Percentiles rank a stretch among this genome's conserved stretches.
Evolutionary conservation across 768 basidiomycete genomes (phyloP).

Genomic region (Mycena albidolilacea): DNA sequence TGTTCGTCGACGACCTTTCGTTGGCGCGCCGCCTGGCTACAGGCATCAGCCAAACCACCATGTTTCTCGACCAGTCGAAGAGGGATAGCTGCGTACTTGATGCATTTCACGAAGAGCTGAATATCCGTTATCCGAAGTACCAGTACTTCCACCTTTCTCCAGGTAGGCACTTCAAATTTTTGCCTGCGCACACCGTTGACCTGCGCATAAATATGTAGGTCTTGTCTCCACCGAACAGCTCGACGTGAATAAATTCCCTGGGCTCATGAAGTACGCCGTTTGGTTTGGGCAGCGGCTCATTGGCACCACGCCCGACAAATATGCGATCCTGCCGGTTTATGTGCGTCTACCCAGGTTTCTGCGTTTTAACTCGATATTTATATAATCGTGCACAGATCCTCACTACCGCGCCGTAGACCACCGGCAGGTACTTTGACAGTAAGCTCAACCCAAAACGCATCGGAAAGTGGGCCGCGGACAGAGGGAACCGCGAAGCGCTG

Average conservation of each 20-base stretch:
- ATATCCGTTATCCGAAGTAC: constrained; percentile 20
- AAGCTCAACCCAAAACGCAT: constrained; percentile 5
- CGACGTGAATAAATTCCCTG: constrained; percentile 11
- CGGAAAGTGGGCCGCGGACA: constrained; percentile 18
- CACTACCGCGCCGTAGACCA: neutral
- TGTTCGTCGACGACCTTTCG: constrained; percentile 17
- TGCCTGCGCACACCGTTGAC: neutral
- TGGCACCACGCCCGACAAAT: constrained; percentile 14
- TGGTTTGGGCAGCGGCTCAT: constrained; percentile 1
- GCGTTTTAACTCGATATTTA: neutral
- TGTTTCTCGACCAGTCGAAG: constrained; percentile 26
- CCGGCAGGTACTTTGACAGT: constrained; percentile 13
- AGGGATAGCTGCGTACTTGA: constrained; percentile 23
- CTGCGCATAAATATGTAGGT: neutral
- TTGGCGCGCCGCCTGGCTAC: neutral
- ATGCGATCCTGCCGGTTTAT: constrained; percentile 4
- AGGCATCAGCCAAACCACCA: constrained; percentile 9
- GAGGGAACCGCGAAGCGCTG: neutral
- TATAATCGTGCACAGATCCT: neutral
- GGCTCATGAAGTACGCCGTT: constrained; percentile 13
- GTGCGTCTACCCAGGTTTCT: neutral
- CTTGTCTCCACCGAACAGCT: constrained; percentile 23
- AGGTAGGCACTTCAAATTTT: neutral
- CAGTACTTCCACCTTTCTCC: constrained; percentile 18
- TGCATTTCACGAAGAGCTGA: constrained; percentile 17